phyloP scores from a whole-genome alignment of 495 filamentous ascomycete species.

The Xylaria cubensis region DNA sequence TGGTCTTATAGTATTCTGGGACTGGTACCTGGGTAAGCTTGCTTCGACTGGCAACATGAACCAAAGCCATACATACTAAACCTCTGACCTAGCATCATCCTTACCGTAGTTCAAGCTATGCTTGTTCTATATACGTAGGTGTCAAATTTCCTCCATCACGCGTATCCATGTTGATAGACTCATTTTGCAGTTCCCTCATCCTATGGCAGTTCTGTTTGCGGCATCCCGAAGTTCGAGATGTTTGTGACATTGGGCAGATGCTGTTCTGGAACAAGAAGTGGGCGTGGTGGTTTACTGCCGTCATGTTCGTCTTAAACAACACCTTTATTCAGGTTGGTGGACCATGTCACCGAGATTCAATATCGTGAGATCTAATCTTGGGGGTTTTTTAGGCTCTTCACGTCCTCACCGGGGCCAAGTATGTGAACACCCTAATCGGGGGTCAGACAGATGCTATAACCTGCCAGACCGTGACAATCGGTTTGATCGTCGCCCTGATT shows the following conservation, averaged over 20 bases:
- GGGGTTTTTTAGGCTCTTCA: conserved; percentile 65
- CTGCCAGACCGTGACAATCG: conserved; percentile 72
- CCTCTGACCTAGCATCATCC: conserved; percentile 59
- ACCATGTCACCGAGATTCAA: conserved; percentile 29
- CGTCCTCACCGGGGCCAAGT: conserved; percentile 78
- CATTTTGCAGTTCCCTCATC: conserved; percentile 62
- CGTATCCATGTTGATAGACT: conserved; percentile 24
- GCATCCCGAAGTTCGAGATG: conserved; percentile 85
- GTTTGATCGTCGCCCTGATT: conserved; percentile 69
- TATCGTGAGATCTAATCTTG: conserved; percentile 18
- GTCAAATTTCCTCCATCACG: not conserved
- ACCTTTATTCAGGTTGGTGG: conserved; percentile 75
- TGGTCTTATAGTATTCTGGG: conserved; percentile 88
- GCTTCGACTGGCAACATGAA: conserved; percentile 21
- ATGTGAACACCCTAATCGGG: conserved; percentile 80
- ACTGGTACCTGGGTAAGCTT: conserved; percentile 73
- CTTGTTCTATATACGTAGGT: conserved; percentile 77
- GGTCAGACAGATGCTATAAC: conserved; percentile 60
- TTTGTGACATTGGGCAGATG: conserved; percentile 90
- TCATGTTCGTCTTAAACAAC: conserved; percentile 92
- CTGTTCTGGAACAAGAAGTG: conserved; percentile 79
- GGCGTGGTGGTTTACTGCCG: conserved; percentile 83
- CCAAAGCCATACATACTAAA: conserved; percentile 26
- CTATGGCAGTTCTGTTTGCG: conserved; percentile 87
- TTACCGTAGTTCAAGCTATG: conserved; percentile 76